Evolutionary conservation across 2,329 filamentous ascomycete species (phyloP).

Genomic region (Corynespora cassiicola): DNA sequence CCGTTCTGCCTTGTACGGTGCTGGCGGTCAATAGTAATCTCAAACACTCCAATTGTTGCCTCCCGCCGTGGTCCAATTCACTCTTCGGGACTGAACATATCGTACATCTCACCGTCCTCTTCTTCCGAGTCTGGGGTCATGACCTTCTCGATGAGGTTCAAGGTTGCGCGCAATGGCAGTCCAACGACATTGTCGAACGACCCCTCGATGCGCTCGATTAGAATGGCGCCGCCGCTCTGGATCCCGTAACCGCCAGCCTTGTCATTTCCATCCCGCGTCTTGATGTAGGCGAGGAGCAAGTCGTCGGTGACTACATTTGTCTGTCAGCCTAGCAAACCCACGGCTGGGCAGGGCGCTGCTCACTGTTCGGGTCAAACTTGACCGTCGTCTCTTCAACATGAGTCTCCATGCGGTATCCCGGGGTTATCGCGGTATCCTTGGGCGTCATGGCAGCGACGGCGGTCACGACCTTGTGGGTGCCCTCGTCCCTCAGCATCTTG

Average conservation of each 20-base stretch:
- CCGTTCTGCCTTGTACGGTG: too few species aligned
- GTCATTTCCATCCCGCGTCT: conserved; percentile 88
- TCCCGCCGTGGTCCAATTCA: too few species aligned
- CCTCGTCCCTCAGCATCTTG: conserved; percentile 77
- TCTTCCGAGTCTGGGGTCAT: conserved; percentile 71
- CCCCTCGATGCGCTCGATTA: conserved; percentile 89
- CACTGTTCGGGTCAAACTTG: conserved; percentile 73
- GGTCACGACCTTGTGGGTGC: conserved; percentile 82
- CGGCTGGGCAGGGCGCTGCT: background rate
- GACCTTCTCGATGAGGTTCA: conserved; percentile 88
- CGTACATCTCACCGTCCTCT: conserved; percentile 57
- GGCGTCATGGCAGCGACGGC: conserved; percentile 85
- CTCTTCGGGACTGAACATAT: too few species aligned
- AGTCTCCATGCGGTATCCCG: conserved; percentile 82
- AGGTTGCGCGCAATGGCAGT: conserved; percentile 77
- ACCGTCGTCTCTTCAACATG: conserved; percentile 91
- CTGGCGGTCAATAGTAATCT: too few species aligned
- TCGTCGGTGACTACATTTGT: conserved; percentile 72
- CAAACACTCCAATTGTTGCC: too few species aligned
- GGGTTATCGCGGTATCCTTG: conserved; percentile 77
- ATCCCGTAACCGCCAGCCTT: conserved; percentile 97
- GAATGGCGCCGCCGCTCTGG: conserved; percentile 83
- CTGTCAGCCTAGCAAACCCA: conserved; percentile 5
- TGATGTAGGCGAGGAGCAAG: conserved; percentile 78
- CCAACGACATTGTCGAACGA: conserved; percentile 94